A percentile compares a stretch with the other conserved stretches of the same genome.
These are phyloP conservation scores for Tetracentron sinense DNA, from an alignment of 164 flowering plant genomes.

Conservation along the genomic window DNA sequence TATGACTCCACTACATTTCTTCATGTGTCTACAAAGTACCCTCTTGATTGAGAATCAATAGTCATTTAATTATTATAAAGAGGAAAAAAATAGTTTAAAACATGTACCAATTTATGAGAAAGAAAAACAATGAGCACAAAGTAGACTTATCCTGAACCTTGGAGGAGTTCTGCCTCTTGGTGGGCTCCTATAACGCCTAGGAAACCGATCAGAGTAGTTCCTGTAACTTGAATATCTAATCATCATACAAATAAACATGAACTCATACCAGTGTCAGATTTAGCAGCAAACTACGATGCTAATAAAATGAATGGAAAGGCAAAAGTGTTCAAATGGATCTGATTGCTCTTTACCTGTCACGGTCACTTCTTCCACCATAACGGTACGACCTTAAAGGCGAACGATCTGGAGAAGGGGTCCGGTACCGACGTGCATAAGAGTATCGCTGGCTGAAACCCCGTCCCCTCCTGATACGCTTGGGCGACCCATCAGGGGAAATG, in stretches of 20 bases:
- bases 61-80: background rate
- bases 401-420: slow-evolving; percentile 87
- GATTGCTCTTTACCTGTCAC: slow-evolving; percentile 51
- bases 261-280: background rate
- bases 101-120: no score
- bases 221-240: slow-evolving; percentile 69
- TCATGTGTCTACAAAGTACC: background rate
- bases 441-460: slow-evolving; percentile 89
- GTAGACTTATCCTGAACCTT: slow-evolving; percentile 42
- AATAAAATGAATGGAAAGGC: background rate
- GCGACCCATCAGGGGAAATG: slow-evolving; percentile 74
- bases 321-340: background rate
- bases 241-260: background rate
- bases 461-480: slow-evolving; percentile 93
- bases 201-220: slow-evolving; percentile 64
- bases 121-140: background rate
- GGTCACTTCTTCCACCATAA: slow-evolving; percentile 63
- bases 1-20: no score
- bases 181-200: slow-evolving; percentile 82
- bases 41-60: background rate
- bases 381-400: slow-evolving; percentile 80
- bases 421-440: slow-evolving; percentile 83
- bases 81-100: background rate
- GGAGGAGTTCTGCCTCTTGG: slow-evolving; percentile 85
- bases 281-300: background rate